Conservation (phyloP, 345 rosid genomes). For the Clausena lansium region DNA sequence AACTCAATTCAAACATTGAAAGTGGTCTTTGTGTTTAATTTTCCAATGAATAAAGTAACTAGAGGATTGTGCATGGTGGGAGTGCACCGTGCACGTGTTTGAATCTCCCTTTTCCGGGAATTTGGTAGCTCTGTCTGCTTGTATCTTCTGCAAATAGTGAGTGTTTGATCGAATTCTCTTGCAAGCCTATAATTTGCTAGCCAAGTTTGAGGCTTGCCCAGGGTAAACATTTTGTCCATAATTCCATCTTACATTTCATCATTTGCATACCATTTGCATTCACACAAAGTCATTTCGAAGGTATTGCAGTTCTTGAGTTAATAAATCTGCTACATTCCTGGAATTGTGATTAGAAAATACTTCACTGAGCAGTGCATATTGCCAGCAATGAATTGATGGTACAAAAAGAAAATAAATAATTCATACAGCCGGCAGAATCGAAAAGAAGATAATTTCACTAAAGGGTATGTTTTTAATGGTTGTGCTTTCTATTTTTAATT, state of each 20-base stretch:
- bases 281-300: not conserved
- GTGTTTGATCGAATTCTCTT: not conserved
- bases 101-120: slow-evolving; percentile 10
- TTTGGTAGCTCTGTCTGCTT: slow-evolving; percentile 12
- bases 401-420: not conserved
- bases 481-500: not conserved
- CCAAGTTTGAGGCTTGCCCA: not conserved
- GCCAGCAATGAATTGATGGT: not conserved
- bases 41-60: not conserved
- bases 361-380: not conserved
- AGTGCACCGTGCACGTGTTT: not conserved
- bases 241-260: slow-evolving; percentile 17
- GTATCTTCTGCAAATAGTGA: slow-evolving; percentile 1
- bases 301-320: not conserved
- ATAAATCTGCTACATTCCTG: not conserved
- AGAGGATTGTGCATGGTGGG: not conserved
- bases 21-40: not conserved
- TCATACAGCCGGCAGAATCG: not conserved
- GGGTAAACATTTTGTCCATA: slow-evolving; percentile 10
- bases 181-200: not conserved
- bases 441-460: slow-evolving; percentile 1
- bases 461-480: not conserved
- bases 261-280: not conserved
- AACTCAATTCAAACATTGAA: not conserved
- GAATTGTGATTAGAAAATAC: not conserved